Conservation (phyloP, 1,139 yeast genomes). For the Sugiyamaella grinbergsii region DNA sequence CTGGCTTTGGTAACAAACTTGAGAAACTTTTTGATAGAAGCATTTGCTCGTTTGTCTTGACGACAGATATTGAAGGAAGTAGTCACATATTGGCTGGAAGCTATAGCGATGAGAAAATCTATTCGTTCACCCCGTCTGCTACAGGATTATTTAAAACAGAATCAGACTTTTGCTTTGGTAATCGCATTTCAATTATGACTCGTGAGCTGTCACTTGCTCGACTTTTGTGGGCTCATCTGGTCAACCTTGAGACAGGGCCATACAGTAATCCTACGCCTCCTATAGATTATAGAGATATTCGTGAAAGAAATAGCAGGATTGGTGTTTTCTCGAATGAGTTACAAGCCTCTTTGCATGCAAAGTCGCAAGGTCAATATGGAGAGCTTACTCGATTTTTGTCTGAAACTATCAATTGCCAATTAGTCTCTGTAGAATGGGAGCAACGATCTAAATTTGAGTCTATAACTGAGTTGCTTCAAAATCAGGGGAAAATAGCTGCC, state of each 20-base stretch:
- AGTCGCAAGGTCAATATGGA: not conserved
- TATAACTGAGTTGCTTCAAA: constrained; percentile 12
- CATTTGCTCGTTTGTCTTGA: constrained; percentile 25
- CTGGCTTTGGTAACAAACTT: constrained; percentile 6
- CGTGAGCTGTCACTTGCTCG: constrained; percentile 26
- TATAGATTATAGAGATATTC: constrained; percentile 17
- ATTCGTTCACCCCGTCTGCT: constrained; percentile 11
- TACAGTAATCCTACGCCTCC: constrained; percentile 21
- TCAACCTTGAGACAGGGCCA: constrained; percentile 17
- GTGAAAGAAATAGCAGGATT: constrained; percentile 2
- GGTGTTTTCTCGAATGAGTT: constrained; percentile 16
- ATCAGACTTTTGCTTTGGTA: constrained; percentile 23
- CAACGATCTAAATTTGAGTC: not conserved
- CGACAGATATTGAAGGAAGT: constrained; percentile 22
- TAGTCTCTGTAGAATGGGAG: not conserved
- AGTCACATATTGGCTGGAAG: constrained; percentile 3
- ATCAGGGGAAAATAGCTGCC: constrained; percentile 18
- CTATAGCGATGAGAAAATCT: not conserved
- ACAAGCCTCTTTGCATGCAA: not conserved
- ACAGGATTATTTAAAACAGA: not conserved
- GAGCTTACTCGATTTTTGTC: not conserved
- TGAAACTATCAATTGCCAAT: not conserved
- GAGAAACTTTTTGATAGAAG: constrained; percentile 6
- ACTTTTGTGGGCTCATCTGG: constrained; percentile 27
- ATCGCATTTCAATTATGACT: constrained; percentile 26